Evolutionary conservation across 306 rosid species (phyloP), one percentile per base, ranked within the genome.

Genomic region (Casuarina cunninghamiana): DNA sequence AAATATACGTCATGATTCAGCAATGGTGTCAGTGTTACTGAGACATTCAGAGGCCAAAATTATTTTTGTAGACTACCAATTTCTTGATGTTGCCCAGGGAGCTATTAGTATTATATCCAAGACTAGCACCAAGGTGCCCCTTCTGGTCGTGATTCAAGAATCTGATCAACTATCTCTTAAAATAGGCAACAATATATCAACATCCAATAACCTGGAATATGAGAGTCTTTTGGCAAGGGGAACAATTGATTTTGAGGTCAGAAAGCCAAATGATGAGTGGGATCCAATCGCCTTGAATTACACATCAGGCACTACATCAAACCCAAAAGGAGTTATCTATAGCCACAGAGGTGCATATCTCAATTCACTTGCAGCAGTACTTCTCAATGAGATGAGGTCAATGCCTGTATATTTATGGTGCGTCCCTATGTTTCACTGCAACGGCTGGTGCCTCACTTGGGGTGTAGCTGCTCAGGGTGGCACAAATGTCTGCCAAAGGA

Each of bases 401-500:
- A 57, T 71, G 88, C 96, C 93, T 1, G 90, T 94, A 19, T 91
- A 90, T 79, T 72, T 94, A 44, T 94, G 98, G 97, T 79, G 83
- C 55, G 98, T 94, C 63, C 98, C 97, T 0, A 94, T 94, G 98
- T 94, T 94, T 79, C 98, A 94, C 83, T 94, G 97, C 84, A 94
- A 94, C 68, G 97, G 98, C 42, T 94, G 98, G 98, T 91, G 96
- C 84, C 89, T 94, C 80, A 79, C 94, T 53, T 94, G 97, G 98
- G 85, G 78, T 0, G 82, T 94, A 75, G 98, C 98, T 80, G 97
- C 94, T 73, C 98, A 91, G 53, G 97, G 98, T 38, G 98, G 97
- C 73, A 91, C 96, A 6, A 94, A 89, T 84, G 55, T 94, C 45
- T 94, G 98, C 87, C 97, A 67, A 61, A 87, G 98, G 78, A 87